Base-by-base conservation (phyloP, 2,329 filamentous ascomycete species). In the Aspergillus japonicus region DNA sequence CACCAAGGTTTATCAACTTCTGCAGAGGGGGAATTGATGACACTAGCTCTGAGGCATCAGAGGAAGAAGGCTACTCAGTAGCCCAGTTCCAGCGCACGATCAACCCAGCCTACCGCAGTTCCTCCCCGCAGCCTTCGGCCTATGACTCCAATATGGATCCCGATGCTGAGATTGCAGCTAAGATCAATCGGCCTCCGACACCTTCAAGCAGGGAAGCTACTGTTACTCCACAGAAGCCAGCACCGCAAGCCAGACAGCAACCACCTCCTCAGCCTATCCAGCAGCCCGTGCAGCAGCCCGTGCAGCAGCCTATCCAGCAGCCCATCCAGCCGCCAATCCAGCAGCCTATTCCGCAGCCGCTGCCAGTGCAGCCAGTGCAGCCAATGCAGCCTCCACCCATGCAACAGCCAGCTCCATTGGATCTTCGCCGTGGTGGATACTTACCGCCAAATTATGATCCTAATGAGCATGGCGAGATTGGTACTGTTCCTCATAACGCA, bases 1-100 rank as follows among this genome's bases (percentile, higher is more conserved):
- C 95, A 24, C 95, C 95, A 48, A 97, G 92, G 75, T 99, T 97
- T 75, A 97, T 99, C 85, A 97, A 99, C 80, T 99, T 98, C 76
- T 96, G 92, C 74, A 89, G 95, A 11, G 95, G 94, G 73, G 78
- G 89, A 50, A 83, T 83, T 42, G 80, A 88, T 57, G 95, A 99
- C 68, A 87, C 86, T 42, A 87, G 87, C 66, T 97, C 94, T 1
- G 91, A 95, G 63, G 82, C 85, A 11, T 94, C 91, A 0, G 92
- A 96, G 23, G 93, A 96, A n/a, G 93, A 96, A 64, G 92, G 93
- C 4, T 99, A 96, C 73, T 96, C 92, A 0, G 92, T 99, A 12
- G 96, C 96, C 4, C 94, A 99, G 71, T 99, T 98, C 70, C 92
- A 93, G 61, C 85, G 95, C 61, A 93, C 90, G 57, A 96, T 97